Percentiles rank a stretch among this genome's conserved stretches.
These are phyloP conservation scores for Metschnikowia hibisci DNA, from an alignment of 805 yeast genomes.

Conservation along the genomic window DNA sequence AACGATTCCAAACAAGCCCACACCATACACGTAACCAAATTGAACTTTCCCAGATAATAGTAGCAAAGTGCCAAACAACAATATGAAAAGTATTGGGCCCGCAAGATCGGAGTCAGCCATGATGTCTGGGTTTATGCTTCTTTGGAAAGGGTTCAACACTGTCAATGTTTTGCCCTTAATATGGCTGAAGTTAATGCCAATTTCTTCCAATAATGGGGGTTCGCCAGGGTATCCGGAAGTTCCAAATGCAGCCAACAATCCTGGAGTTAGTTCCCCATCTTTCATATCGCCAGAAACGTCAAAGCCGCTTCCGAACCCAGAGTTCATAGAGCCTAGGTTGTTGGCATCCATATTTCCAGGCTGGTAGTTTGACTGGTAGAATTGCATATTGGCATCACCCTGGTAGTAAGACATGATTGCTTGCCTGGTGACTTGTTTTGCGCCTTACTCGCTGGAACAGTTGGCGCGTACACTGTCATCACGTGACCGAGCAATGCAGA, in stretches of 20 bases:
- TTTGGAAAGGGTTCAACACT: conserved; percentile 74
- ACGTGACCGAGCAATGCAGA: conserved; percentile 2
- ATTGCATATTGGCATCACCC: conserved; percentile 40
- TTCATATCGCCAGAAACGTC: conserved; percentile 44
- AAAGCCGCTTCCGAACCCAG: conserved; percentile 31
- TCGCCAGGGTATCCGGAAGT: conserved; percentile 94
- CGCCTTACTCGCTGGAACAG: not conserved
- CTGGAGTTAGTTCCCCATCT: conserved; percentile 54
- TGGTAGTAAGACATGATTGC: conserved; percentile 38
- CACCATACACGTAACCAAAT: conserved; percentile 95
- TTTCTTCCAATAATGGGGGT: conserved; percentile 85
- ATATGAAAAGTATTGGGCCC: conserved; percentile 87
- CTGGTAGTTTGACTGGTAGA: conserved; percentile 40
- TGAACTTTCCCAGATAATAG: conserved; percentile 90
- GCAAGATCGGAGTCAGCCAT: conserved; percentile 90
- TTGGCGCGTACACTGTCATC: conserved; percentile 1
- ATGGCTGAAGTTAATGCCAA: conserved; percentile 89
- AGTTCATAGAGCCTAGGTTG: conserved; percentile 38
- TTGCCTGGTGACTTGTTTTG: not conserved
- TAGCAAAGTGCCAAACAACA: conserved; percentile 78
- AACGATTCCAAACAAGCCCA: conserved; percentile 85
- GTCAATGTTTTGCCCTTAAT: conserved; percentile 80
- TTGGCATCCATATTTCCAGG: conserved; percentile 18
- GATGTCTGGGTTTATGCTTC: conserved; percentile 59
- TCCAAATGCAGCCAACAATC: conserved; percentile 87